A percentile compares a stretch with the other conserved stretches of the same genome.
phyloP scores from a whole-genome alignment of 371 early-diverging fungal genomes.

The Paraphysoderma sedebokerense region DNA sequence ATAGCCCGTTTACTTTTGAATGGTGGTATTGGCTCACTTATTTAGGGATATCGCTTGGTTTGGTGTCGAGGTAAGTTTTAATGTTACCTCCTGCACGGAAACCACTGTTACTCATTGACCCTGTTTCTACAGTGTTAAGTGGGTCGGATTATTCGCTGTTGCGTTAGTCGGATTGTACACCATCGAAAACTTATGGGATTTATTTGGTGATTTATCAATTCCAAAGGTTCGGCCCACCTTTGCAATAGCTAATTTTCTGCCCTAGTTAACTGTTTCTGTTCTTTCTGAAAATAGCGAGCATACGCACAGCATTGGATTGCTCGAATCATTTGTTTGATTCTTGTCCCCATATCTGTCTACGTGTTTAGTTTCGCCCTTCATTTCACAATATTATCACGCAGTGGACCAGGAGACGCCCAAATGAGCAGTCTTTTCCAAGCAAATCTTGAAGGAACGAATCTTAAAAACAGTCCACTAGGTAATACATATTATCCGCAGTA shows the following conservation, averaged over 20 bases:
- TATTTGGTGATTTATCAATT: conserved; percentile 69
- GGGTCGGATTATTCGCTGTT: conserved; percentile 96
- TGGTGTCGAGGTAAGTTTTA: conserved; percentile 44
- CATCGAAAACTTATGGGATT: conserved; percentile 81
- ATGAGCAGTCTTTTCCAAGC: conserved; percentile 99
- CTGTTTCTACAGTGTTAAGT: conserved; percentile 78
- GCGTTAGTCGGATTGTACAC: conserved; percentile 90
- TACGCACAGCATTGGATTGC: conserved; percentile 64
- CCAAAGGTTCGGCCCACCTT: conserved; percentile 21
- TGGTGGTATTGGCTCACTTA: conserved; percentile 81
- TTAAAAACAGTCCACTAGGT: conserved; percentile 69
- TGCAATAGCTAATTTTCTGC: not conserved
- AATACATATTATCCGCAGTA: conserved; percentile 5
- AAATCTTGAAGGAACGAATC: conserved; percentile 63
- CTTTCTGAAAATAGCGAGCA: conserved; percentile 19
- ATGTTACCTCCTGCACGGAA: not conserved
- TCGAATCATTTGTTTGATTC: conserved; percentile 62
- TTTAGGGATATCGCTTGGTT: conserved; percentile 85
- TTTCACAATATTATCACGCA: conserved; percentile 71
- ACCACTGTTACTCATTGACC: too few species aligned
- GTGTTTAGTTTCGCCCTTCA: conserved; percentile 77
- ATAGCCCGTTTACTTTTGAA: conserved; percentile 52
- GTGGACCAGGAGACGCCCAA: conserved; percentile 91
- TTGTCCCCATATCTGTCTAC: conserved; percentile 78
- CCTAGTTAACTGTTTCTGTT: not conserved